Evolutionary conservation across 148 eudicot genomes (phyloP).

Genomic region (Fagopyrum homotropicum): DNA sequence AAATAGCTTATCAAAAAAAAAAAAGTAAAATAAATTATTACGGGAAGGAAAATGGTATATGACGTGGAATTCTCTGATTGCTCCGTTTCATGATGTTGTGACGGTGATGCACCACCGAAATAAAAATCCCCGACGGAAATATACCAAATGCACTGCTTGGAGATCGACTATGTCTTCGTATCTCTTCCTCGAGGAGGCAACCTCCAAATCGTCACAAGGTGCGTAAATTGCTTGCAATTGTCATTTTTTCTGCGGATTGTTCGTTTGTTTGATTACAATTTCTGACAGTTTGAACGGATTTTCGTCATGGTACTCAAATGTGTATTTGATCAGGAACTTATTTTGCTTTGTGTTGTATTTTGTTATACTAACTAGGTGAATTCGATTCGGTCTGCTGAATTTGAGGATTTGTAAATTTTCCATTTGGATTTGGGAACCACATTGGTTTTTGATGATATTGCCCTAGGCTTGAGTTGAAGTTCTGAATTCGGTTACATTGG

Average conservation of each 20-base stretch:
- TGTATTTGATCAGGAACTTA: slow-evolving; percentile 15
- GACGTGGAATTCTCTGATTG: background rate
- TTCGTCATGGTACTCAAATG: slow-evolving; percentile 15
- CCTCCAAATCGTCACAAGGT: background rate
- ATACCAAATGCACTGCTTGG: background rate
- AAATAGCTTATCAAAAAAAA: too few species aligned
- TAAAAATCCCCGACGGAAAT: slow-evolving; percentile 1
- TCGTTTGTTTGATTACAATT: background rate
- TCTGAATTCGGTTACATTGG: slow-evolving; percentile 3
- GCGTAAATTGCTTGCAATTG: background rate
- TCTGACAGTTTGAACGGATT: background rate
- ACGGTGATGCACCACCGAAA: background rate
- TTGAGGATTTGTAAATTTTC: background rate
- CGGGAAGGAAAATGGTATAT: background rate
- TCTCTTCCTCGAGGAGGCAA: background rate
- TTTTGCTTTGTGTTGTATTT: too few species aligned
- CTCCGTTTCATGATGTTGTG: background rate
- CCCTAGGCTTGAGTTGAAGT: slow-evolving; percentile 9
- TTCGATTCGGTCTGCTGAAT: background rate
- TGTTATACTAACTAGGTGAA: background rate
- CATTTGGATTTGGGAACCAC: background rate
- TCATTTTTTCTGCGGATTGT: background rate
- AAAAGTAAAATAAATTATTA: background rate
- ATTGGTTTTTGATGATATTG: background rate
- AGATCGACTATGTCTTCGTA: background rate